Evolutionary conservation across 2,329 filamentous ascomycete species (phyloP).

Genomic region (Sporothrix variecibatus): DNA sequence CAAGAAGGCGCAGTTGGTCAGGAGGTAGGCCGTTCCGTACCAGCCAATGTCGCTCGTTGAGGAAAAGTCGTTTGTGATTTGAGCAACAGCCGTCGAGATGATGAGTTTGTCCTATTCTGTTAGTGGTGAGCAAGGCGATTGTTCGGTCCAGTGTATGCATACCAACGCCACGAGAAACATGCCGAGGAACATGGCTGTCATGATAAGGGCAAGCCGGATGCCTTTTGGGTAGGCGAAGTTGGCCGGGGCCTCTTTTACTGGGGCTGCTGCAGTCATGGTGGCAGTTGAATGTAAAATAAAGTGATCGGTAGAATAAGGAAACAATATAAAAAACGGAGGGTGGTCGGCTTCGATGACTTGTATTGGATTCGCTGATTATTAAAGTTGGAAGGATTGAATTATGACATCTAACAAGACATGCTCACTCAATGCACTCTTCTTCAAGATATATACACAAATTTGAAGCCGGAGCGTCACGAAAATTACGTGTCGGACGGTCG

Average conservation of each 20-base stretch:
- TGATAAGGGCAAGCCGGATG: not conserved
- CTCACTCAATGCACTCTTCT: not conserved
- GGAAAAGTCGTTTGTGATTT: conserved; percentile 24
- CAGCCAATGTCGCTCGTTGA: conserved; percentile 24
- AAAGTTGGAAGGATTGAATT: not conserved
- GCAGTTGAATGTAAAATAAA: not conserved
- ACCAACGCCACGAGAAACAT: conserved; percentile 21
- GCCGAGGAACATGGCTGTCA: conserved; percentile 20
- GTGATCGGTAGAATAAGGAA: too few relatives aligned
- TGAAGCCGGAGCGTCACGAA: not conserved
- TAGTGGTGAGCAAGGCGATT: not conserved
- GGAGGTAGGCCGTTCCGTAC: conserved; percentile 25
- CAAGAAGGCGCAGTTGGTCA: conserved; percentile 33
- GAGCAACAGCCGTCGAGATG: conserved; percentile 31
- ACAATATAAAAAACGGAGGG: too few relatives aligned
- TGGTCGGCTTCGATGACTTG: not conserved
- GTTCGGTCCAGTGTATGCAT: not conserved
- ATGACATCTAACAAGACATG: not conserved
- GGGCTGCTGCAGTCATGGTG: not conserved
- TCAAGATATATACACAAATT: not conserved
- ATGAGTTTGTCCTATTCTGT: conserved; percentile 24
- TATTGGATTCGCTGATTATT: not conserved
- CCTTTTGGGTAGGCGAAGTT: conserved; percentile 23
- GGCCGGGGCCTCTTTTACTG: not conserved
- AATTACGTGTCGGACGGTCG: not conserved